Conservation (phyloP, 352 stramenopile species). For the Globisporangium uncinulatum region DNA sequence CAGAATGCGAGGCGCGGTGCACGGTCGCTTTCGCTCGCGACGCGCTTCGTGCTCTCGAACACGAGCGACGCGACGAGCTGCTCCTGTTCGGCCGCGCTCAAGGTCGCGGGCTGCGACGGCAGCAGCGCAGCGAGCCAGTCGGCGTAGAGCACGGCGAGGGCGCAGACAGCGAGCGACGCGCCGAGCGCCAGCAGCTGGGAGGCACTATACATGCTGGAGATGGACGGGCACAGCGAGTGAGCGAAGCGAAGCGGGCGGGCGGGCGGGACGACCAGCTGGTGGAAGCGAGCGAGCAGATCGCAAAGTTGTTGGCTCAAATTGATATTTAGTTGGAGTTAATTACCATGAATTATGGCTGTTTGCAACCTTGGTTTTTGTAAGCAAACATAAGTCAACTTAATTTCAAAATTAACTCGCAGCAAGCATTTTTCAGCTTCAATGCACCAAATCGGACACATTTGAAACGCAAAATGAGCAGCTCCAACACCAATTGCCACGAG, state of each 20-base stretch:
- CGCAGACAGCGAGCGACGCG: conserved; percentile 43
- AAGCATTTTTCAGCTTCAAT: background rate
- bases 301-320: background rate
- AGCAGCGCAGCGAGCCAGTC: conserved; percentile 50
- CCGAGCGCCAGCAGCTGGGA: conserved; percentile 57
- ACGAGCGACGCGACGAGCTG: conserved; percentile 61
- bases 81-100: conserved; percentile 49
- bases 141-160: conserved; percentile 48
- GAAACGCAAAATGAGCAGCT: background rate
- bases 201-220: conserved; percentile 41
- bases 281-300: background rate
- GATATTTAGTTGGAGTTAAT: too few relatives aligned
- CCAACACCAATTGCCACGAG: background rate
- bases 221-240: background rate
- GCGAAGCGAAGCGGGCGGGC: too few relatives aligned
- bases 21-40: conserved; percentile 3
- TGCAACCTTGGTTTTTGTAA: too few relatives aligned
- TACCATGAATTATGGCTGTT: too few relatives aligned
- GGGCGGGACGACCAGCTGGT: background rate
- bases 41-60: conserved; percentile 37
- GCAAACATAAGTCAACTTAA: too few relatives aligned
- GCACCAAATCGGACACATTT: too few relatives aligned
- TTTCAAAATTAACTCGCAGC: too few relatives aligned
- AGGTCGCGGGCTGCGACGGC: conserved; percentile 21
- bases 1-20: conserved; percentile 66